Evolutionary conservation across 139 green algal genomes (phyloP), one percentile per base, ranked within the genome.

Genomic region (Penium margaritaceum): DNA sequence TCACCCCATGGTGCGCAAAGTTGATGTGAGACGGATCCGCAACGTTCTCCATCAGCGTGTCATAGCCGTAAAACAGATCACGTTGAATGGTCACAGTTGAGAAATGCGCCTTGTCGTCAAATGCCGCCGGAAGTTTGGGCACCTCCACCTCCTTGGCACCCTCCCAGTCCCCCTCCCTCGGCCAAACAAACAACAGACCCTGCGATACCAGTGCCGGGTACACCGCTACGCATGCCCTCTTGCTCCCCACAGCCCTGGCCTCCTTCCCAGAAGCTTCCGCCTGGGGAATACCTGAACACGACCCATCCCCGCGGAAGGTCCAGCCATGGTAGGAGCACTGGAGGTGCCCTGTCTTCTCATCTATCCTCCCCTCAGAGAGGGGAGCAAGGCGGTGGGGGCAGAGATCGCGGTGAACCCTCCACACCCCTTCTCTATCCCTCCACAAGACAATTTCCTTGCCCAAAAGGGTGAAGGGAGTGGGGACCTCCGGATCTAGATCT

Each of bases 301-400:
- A 27, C 5, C 65, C 73, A n/a, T 76, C 63, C 9, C 73, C 73
- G 38, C 39, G 34, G 14, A 80, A 80, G 19, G 73, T 78, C 80
- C 80, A 85, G 34, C 63, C 80, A 66, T 85, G 80, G 65, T 85
- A 85, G 39, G 75, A 54, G 80, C 80, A 85, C 53, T 83, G 44
- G 17, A 85, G 67, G 37, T 37, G 63, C 2, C 80, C 75, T 29
- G 70, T 51, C 5, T 57, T 19, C 53, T 79, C 75, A 30, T 76
- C 68, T 17, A 85, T 55, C 19, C 80, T 64, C 5, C 80, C 80
- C 46, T 84, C 72, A 7, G 73, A 80, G 17, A 80, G 63, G 29
- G 73, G 73, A 35, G 73, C 73, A 2, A 80, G 73, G 55, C 73
- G 73, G 53, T 80, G 73, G 24, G 73, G 73, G 34, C 73, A 80